Evolutionary conservation across 805 yeast species (phyloP), one percentile per base, ranked within the genome.

Genomic region (Wickerhamomyces chaumierensis): DNA sequence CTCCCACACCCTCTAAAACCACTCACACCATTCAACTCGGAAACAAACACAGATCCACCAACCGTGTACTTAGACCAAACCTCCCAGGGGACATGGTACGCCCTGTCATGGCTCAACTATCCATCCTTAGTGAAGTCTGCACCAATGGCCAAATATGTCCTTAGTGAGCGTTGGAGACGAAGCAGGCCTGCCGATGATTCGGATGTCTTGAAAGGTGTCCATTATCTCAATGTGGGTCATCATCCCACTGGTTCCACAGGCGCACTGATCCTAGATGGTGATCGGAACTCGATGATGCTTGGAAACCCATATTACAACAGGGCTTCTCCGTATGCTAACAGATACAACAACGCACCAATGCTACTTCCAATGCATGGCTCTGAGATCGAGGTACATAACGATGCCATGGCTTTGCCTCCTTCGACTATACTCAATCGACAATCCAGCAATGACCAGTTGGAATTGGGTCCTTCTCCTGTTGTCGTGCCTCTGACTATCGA

Each of bases 91-190:
- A 68, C 81, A 1, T 88, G 95, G 95, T 84, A 73, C 63, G 96
- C 95, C 4, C 68, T 90, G 73, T 81, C 94, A 18, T 81, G 78
- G 47, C 55, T 60, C 18, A 69, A 77, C 47, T 90, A 80, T 54
- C 96, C 96, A 0, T 78, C 94, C 0, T 59, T 90, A 36, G 86
- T 90, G 8, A 73, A 75, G 40, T 73, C 85, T 7, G 92, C 96
- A 0, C 90, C 94, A 0, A 50, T 71, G 2, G 80, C 95, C 0
- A 66, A 71, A 37, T 86, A 80, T 60, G 49, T 52, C 28, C 48
- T 50, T 32, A 57, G 63, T 44, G 67, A 63, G 33, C 55, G 63
- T 31, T 69, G 73, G 70, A 60, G 73, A 43, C 42, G 56, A 1
- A 55, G 66, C 2, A 52, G 62, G 5, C 48, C 63, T 7, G 53